Evolutionary conservation across 2,329 filamentous ascomycete species (phyloP), one percentile per base, ranked within the genome.

Genomic region (Neofusicoccum laricinum): DNA sequence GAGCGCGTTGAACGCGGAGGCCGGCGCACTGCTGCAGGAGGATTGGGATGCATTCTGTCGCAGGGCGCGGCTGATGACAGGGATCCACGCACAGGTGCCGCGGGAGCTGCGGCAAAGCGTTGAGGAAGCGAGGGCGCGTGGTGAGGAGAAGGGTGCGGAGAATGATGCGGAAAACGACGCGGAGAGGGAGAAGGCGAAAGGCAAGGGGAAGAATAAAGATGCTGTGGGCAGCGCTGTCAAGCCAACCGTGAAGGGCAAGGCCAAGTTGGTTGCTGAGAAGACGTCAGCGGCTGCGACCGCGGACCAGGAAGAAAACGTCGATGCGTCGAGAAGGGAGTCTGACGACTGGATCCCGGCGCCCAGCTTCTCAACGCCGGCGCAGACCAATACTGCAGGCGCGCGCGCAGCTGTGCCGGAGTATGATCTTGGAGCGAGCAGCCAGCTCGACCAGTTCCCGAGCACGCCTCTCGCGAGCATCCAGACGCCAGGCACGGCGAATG

Each of bases 1-100:
- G 67, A 88, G 85, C 64, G 86, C 86, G 7, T 75, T 89, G 67
- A 89, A 89, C 68, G 83, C 85, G 10, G 82, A 84, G 25, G 86
- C 86, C 12, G 86, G 86, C 2, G 81, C 82, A 36, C 71, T 88
- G 65, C 77, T 86, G 6, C 84, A 85, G 66, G 85, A 87, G 64
- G 83, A 87, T 68, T 89, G 84, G 72, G 80, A 81, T 4, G 79
- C 79, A 0, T 89, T 86, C 69, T 81, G 82, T 55, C 78, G 82
- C 58, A 78, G 86, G 65, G 86, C 86, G 15, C 82, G 78, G 72
- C 72, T 88, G 49, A 88, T 88, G 86, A 86, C 85, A 2, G 83
- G 82, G 2, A 86, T 88, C 12, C 85, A 89, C 69, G 86, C 86
- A 10, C 78, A 77, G 0, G 77, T 88, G 17, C 84, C 85, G 0